These are phyloP conservation scores for Paracoccidioides lutzii DNA, from an alignment of 2,329 filamentous ascomycete species.

Conservation along the genomic window DNA sequence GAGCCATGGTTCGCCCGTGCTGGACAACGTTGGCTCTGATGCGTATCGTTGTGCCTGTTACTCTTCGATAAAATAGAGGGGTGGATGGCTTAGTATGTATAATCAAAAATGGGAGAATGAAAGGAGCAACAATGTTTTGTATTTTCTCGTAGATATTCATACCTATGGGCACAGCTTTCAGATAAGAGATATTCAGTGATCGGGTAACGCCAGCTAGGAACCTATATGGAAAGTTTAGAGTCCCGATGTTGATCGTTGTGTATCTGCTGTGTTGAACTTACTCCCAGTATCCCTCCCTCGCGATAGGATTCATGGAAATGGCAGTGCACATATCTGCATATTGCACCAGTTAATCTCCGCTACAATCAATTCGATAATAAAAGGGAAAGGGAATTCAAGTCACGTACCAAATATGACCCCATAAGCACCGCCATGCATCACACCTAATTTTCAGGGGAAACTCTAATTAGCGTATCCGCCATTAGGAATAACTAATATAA, in stretches of 20 bases:
- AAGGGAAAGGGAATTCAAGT: background rate
- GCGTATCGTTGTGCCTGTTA: constrained; percentile 29
- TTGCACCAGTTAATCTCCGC: background rate
- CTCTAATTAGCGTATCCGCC: background rate
- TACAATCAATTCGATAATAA: no score
- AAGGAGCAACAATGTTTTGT: background rate
- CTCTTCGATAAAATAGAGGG: no score
- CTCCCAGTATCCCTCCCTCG: constrained; percentile 39
- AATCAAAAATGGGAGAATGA: background rate
- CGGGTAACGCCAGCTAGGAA: constrained; percentile 41
- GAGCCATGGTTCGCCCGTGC: constrained; percentile 39
- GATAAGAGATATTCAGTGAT: constrained; percentile 39
- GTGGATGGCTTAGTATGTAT: background rate
- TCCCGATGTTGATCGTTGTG: no score
- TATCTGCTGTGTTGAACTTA: constrained; percentile 13
- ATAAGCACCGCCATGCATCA: constrained; percentile 42
- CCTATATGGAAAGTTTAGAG: constrained; percentile 7
- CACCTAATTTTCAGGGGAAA: constrained; percentile 7
- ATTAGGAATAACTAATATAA: background rate
- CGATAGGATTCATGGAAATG: constrained; percentile 36
- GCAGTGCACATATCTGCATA: constrained; percentile 40
- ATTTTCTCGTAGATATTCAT: constrained; percentile 4
- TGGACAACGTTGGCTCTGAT: constrained; percentile 34
- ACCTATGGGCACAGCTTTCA: constrained; percentile 38
- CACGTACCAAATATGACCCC: constrained; percentile 57